A percentile compares a stretch with the other conserved stretches of the same genome.
These are phyloP conservation scores for Eutrema yunnanense DNA, from an alignment of 345 rosid genomes.

Conservation along the genomic window DNA sequence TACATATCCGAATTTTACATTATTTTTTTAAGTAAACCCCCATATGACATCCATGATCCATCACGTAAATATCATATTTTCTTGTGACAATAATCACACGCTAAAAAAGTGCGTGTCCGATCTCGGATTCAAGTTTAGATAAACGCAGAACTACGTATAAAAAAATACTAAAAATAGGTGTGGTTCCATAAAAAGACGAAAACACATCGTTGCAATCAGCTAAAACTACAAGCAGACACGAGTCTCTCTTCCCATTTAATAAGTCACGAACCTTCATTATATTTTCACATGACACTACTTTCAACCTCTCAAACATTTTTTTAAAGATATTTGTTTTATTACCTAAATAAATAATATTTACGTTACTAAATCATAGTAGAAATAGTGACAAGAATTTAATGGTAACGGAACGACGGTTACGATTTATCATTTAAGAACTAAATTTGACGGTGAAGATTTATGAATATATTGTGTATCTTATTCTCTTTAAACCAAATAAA, in stretches of 20 bases:
- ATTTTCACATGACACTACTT: neutral
- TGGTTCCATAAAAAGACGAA: constrained; percentile 3
- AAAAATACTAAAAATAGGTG: neutral
- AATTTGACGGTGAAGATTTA: constrained; percentile 1
- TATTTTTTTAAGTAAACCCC: no score
- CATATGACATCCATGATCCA: neutral
- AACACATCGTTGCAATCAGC: neutral
- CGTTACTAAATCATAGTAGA: neutral
- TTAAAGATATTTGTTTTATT: neutral
- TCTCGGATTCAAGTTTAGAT: neutral
- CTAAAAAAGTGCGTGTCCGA: neutral
- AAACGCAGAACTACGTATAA: neutral
- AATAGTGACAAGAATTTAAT: neutral
- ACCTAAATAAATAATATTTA: neutral
- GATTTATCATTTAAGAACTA: neutral
- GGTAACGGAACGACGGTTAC: constrained; percentile 10
- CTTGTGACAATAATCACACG: constrained; percentile 1
- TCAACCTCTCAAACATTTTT: neutral
- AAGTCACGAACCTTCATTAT: no score
- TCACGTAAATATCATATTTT: neutral
- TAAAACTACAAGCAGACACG: neutral
- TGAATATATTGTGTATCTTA: neutral
- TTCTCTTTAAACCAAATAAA: neutral
- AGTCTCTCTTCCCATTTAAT: no score
- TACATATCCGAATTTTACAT: no score